Conservation (phyloP, 1,284 basidiomycete genomes). For the Anthracocystis walkeri region DNA sequence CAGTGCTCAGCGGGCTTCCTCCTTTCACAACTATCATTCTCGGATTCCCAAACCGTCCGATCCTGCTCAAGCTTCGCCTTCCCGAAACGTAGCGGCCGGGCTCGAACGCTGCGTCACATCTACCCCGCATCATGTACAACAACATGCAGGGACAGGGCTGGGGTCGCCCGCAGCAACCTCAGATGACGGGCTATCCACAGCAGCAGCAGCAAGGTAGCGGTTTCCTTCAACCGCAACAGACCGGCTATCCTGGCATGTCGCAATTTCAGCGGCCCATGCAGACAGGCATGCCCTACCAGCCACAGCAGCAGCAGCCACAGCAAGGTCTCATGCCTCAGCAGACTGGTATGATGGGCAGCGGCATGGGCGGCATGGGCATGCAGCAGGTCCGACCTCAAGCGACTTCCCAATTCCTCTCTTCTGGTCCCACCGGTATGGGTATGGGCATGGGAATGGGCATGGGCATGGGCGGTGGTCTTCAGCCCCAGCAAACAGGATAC, state of each 20-base stretch:
- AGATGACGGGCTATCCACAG: constrained; percentile 58
- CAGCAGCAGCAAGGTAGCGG: constrained; percentile 56
- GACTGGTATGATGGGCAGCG: constrained; percentile 44
- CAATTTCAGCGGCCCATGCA: constrained; percentile 59
- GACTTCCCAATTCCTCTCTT: constrained; percentile 40
- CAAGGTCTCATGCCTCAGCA: constrained; percentile 42
- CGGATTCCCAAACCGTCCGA: background rate
- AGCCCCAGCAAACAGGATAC: constrained; percentile 59
- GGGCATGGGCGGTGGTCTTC: constrained; percentile 38
- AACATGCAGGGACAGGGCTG: constrained; percentile 60
- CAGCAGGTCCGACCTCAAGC: constrained; percentile 38
- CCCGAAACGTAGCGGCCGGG: constrained; percentile 11
- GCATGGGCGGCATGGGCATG: constrained; percentile 45
- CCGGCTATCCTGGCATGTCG: constrained; percentile 53
- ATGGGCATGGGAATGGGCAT: constrained; percentile 43
- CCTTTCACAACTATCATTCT: background rate
- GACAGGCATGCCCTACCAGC: constrained; percentile 43
- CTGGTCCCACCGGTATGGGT: constrained; percentile 55
- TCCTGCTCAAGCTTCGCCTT: background rate
- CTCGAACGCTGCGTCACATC: constrained; percentile 8
- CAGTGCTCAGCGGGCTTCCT: background rate
- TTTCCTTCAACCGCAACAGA: constrained; percentile 56
- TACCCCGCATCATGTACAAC: constrained; percentile 51
- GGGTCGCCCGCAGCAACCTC: constrained; percentile 54
- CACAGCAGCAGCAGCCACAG: constrained; percentile 40